Base-by-base conservation (phyloP, 2,329 filamentous ascomycete genomes). In the Talaromyces albobiverticillius region DNA sequence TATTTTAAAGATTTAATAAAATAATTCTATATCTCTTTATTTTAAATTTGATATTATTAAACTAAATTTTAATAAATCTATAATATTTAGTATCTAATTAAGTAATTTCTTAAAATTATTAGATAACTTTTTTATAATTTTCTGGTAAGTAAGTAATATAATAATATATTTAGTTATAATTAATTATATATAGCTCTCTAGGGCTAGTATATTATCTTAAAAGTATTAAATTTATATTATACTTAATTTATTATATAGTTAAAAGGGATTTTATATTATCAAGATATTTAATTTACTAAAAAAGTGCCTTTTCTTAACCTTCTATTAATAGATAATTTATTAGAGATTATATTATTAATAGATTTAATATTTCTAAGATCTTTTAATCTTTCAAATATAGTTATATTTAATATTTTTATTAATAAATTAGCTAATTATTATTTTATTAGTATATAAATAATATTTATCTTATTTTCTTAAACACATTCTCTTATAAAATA, bases 281-380 rank as follows among this genome's bases (percentile, higher is more conserved):
- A 23, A 45, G 25, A 25, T 45, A 25, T 14, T 45, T 14, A 45
- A 45, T 18, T 22, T 16, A 9, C 20, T 16, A 16, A 9, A 41
- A 41, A 16, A n/a, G n/a, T n/a, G n/a, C 38, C 38, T 41, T 45
- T 45, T 45, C 42, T 45, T 45, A 22, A 29, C 26, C 41, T 45
- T 2, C 8, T 22, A 22, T 22, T 45, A 45, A 45, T 29, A 45
- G 14, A 23, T 22, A 22, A 16, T 45, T 45, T 13, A 13, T 45
- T 13, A 45, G 41, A 26, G 41, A 22, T 16, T 26, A 16, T 16
- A 13, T 14, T 6, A n/a, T 45, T 45, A 10, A 18, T 14, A 9
- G n/a, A 14, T 8, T 14, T n/a, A n/a, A n/a, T n/a, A n/a, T n/a
- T n/a, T n/a, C n/a, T n/a, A n/a, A n/a, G n/a, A n/a, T n/a, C n/a